Evolutionary conservation across 345 rosid genomes (phyloP), one percentile per base, ranked within the genome.

Genomic region (Eucalyptus shirleyi): DNA sequence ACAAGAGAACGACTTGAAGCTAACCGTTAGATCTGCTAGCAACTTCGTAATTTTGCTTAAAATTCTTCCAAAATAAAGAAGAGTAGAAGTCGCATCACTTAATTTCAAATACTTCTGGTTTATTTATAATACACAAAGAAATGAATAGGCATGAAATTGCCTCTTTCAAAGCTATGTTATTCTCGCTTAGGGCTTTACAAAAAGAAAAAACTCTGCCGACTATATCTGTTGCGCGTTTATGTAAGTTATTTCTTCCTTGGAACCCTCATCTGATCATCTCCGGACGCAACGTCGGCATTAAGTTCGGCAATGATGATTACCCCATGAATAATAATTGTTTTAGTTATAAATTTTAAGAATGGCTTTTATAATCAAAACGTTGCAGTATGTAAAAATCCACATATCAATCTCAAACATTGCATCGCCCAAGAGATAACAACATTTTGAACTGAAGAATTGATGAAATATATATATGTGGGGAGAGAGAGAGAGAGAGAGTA

Each of bases 1-100:
- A 14, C 0, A 30, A 62, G 72, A 30, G 72, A 62, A 14, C 8
- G 1, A 62, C 0, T 30, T 0, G 18, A 62, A 62, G 0, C 72
- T 30, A 62, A n/a, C 19, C 72, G 1, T 62, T 30, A 62, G 45
- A 72, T 1, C 42, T 37, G 1, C 45, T 1, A 37, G 5, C 45
- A 37, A 37, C 15, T 72, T 72, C 45, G 4, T 19, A 72, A 72
- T 34, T 34, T 34, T 2, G 3, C 26, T 10, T 72, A 9, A 72
- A 0, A 72, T 0, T 37, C 82, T 72, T 72, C 45, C 82, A 72
- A 72, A 72, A 5, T 37, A 11, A 37, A 72, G 45, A 37, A 72
- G 44, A 72, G 40, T 37, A 37, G 82, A 34, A 37, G 82, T 37
- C 19, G 45, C 45, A 40, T 69, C 42, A 32, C 81, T 69, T 17